Conservation (phyloP, 2,329 filamentous ascomycete species). For the Cladosporium austrohemisphaericum region DNA sequence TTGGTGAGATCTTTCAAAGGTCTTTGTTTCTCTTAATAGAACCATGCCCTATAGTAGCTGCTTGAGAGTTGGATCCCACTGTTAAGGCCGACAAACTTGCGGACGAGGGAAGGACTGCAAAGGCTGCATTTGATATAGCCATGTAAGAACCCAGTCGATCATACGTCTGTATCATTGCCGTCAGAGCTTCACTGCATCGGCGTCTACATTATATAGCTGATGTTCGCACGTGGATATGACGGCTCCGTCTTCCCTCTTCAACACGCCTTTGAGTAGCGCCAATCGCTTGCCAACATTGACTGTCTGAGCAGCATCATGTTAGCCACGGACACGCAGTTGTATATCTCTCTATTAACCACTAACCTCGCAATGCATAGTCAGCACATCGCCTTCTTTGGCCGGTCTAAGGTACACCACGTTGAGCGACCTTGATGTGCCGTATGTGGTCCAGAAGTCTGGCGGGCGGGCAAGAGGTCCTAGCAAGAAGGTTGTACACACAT, state of each 20-base stretch:
- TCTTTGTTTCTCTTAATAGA: no score
- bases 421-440: conserved; percentile 24
- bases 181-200: conserved; percentile 20
- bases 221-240: conserved; percentile 26
- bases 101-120: no score
- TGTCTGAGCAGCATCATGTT: no score
- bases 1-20: no score
- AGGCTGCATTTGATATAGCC: no score
- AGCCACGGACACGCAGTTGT: no score
- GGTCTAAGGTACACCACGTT: conserved; percentile 23
- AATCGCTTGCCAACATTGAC: conserved; percentile 26
- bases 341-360: neutral
- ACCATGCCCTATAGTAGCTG: no score
- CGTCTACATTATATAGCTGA: conserved; percentile 26
- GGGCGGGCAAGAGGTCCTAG: neutral
- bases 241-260: conserved; percentile 25
- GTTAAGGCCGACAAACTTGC: no score
- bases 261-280: conserved; percentile 21
- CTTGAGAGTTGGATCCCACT: no score
- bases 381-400: conserved; percentile 22
- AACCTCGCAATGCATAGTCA: conserved; percentile 25
- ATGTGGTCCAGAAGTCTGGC: conserved; percentile 20
- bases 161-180: no score
- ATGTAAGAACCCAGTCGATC: no score
- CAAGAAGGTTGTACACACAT: conserved; percentile 16